Evolutionary conservation across 2,329 filamentous ascomycete species (phyloP).

Genomic region (Didymella lethalis): DNA sequence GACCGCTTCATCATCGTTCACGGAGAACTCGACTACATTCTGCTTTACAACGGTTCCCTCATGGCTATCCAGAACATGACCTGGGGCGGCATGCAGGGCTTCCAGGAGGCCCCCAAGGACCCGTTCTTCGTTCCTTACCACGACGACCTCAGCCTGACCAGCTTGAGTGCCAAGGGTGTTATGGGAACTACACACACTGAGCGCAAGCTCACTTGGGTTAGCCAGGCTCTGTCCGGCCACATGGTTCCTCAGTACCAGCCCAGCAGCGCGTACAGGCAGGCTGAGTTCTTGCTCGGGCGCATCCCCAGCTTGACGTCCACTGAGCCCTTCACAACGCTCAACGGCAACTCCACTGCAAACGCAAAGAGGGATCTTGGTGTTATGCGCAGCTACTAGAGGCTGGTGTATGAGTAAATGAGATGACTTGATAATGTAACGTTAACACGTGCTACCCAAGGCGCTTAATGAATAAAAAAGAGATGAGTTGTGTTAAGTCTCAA

Average conservation of each 20-base stretch:
- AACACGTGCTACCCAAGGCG: neutral
- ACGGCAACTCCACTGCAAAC: slow-evolving; percentile 18
- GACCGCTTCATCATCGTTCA: slow-evolving; percentile 76
- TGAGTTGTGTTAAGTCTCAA: neutral
- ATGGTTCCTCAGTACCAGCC: slow-evolving; percentile 74
- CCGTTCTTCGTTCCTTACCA: slow-evolving; percentile 76
- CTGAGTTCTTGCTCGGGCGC: slow-evolving; percentile 78
- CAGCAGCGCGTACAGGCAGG: slow-evolving; percentile 71
- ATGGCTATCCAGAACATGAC: slow-evolving; percentile 83
- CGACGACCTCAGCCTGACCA: slow-evolving; percentile 54
- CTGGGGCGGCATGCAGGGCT: slow-evolving; percentile 75
- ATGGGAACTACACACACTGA: slow-evolving; percentile 76
- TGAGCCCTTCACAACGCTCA: slow-evolving; percentile 43
- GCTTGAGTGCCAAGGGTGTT: slow-evolving; percentile 69
- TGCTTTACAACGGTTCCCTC: slow-evolving; percentile 73
- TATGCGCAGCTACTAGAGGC: slow-evolving; percentile 13
- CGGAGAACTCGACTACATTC: slow-evolving; percentile 72
- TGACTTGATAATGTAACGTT: slow-evolving; percentile 9
- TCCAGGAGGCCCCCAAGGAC: slow-evolving; percentile 66
- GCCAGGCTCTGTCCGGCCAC: slow-evolving; percentile 71
- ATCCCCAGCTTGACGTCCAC: slow-evolving; percentile 63
- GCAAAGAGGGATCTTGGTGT: slow-evolving; percentile 25
- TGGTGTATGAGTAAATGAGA: neutral
- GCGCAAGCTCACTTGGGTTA: slow-evolving; percentile 75
- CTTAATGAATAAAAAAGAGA: neutral